These are phyloP conservation scores for Platanthera zijinensis DNA, from an alignment of 106 monocot genomes.

Conservation along the genomic window DNA sequence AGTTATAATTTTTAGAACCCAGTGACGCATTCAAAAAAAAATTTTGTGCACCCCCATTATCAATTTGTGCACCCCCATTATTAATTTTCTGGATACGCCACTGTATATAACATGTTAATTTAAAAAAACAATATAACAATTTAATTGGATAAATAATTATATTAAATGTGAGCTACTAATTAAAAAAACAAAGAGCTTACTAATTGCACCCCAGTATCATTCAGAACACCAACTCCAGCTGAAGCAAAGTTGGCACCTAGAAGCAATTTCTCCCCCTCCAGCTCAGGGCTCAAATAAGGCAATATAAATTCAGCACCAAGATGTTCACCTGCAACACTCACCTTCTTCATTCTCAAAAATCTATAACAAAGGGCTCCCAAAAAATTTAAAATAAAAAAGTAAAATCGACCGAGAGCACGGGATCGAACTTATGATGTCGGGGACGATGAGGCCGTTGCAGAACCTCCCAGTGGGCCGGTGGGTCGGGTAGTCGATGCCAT, in stretches of 20 bases:
- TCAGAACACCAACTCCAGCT: conserved; percentile 83
- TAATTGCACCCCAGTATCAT: conserved; percentile 92
- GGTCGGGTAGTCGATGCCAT: conserved; percentile 65
- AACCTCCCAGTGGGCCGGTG: conserved; percentile 60
- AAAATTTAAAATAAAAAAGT: too few relatives aligned
- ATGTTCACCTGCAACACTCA: conserved; percentile 45
- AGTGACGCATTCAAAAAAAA: too few relatives aligned
- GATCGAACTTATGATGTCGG: conserved; percentile 68
- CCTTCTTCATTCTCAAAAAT: neutral
- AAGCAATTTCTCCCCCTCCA: conserved; percentile 54
- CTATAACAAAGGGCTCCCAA: too few relatives aligned
- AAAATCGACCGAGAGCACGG: neutral
- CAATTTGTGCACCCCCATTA: too few relatives aligned
- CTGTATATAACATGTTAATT: too few relatives aligned
- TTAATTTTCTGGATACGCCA: too few relatives aligned
- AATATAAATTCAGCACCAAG: conserved; percentile 64
- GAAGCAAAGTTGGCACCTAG: conserved; percentile 90
- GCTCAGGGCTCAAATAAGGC: conserved; percentile 78
- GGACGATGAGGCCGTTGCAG: conserved; percentile 79
- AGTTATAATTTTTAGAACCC: too few relatives aligned
- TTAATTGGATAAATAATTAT: too few relatives aligned
- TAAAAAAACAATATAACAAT: too few relatives aligned
- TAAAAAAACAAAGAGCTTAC: conserved; percentile 19
- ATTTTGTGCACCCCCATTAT: too few relatives aligned
- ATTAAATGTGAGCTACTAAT: too few relatives aligned